These are phyloP conservation scores for Capsella bursapastoris DNA, from an alignment of 345 rosid genomes.

Conservation along the genomic window DNA sequence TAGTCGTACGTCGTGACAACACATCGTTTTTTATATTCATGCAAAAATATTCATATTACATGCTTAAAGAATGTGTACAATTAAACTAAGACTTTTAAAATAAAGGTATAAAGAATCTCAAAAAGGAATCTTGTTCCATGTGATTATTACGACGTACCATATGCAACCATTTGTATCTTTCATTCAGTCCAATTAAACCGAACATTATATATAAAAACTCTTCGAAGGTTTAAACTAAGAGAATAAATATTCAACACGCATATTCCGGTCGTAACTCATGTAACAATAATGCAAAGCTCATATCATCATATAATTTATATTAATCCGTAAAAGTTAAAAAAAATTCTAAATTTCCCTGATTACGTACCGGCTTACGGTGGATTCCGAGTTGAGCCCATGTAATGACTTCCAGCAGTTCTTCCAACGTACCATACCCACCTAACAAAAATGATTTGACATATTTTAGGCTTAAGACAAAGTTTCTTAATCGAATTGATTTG, in stretches of 20 bases:
- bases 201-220: slow-evolving; percentile 4
- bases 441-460: not conserved
- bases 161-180: slow-evolving; percentile 39
- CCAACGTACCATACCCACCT: slow-evolving; percentile 99
- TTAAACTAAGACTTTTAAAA: not conserved
- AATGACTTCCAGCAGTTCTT: slow-evolving; percentile 92
- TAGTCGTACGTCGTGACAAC: slow-evolving; percentile 44
- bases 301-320: not conserved
- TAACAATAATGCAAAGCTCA: slow-evolving; percentile 37
- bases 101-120: slow-evolving; percentile 24
- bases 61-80: slow-evolving; percentile 27
- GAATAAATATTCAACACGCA: slow-evolving; percentile 37
- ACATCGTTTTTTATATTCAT: slow-evolving; percentile 33
- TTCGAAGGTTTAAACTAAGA: slow-evolving; percentile 5
- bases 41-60: slow-evolving; percentile 31
- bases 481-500: not conserved
- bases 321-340: not conserved
- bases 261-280: slow-evolving; percentile 37
- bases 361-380: slow-evolving; percentile 88
- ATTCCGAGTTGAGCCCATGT: slow-evolving; percentile 99
- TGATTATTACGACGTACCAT: slow-evolving; percentile 39
- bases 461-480: not conserved
- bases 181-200: slow-evolving; percentile 26
- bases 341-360: slow-evolving; percentile 14
- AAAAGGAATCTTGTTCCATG: slow-evolving; percentile 39